Evolutionary conservation across 192 early-diverging fungal genomes (phyloP).

Genomic region (Coemansia sp.): DNA sequence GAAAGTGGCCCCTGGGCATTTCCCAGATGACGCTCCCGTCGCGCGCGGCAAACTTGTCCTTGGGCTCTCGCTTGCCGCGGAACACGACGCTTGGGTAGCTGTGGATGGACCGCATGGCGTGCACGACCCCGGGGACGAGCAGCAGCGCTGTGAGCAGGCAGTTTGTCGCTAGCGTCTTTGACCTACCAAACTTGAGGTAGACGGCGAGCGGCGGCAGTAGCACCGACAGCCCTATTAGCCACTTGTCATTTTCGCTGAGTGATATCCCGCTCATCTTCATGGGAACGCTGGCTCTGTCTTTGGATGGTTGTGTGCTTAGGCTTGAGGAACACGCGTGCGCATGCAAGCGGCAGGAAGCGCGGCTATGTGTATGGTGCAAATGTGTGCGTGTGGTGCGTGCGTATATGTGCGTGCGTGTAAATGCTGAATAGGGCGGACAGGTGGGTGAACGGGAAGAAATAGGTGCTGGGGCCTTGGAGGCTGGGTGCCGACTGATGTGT

Average conservation of each 20-base stretch:
- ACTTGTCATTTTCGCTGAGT: conserved; percentile 31
- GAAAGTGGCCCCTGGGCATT: conserved; percentile 33
- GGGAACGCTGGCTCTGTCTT: no score
- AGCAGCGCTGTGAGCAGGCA: conserved; percentile 30
- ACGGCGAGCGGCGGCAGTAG: conserved; percentile 25
- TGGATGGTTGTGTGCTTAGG: no score
- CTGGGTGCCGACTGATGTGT: no score
- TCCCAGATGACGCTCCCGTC: conserved; percentile 43
- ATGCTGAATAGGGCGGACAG: no score
- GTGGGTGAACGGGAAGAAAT: no score
- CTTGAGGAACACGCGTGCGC: no score
- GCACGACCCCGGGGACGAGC: conserved; percentile 27
- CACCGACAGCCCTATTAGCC: conserved; percentile 21
- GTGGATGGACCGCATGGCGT: conserved; percentile 31
- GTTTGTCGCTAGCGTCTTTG: conserved; percentile 27
- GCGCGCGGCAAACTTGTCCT: conserved; percentile 7
- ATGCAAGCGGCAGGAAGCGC: no score
- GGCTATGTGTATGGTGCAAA: no score
- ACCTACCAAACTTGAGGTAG: conserved; percentile 41
- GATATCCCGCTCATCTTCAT: conserved; percentile 29
- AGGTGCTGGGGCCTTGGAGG: no score
- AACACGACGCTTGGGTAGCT: conserved; percentile 41
- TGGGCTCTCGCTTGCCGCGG: conserved; percentile 11
- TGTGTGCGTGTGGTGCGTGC: no score
- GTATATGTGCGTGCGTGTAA: no score